Conservation (phyloP, 192 early-diverging fungal genomes). For the Coemansia sp. region DNA sequence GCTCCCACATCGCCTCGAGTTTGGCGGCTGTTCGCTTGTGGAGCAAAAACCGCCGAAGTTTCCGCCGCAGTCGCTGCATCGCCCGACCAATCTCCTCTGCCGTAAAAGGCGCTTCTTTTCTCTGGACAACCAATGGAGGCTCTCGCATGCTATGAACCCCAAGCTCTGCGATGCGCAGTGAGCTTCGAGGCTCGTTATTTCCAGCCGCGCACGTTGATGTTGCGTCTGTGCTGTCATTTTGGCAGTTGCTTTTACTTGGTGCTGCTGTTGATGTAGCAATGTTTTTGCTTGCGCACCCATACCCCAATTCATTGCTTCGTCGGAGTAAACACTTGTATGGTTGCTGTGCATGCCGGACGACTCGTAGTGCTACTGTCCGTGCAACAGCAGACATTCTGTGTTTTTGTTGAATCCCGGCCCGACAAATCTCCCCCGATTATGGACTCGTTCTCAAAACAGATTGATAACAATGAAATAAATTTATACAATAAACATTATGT, state of each 20-base stretch:
- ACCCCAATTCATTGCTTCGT: background rate
- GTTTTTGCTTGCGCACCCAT: background rate
- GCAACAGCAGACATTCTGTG: background rate
- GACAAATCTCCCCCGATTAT: too few species aligned
- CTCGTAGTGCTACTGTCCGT: background rate
- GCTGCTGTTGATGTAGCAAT: background rate
- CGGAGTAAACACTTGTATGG: background rate
- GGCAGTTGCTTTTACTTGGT: background rate
- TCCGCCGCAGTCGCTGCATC: conserved; percentile 20
- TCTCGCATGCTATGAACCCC: conserved; percentile 1
- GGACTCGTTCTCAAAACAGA: too few species aligned
- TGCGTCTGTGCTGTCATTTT: background rate
- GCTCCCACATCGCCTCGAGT: conserved; percentile 37
- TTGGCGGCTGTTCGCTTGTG: conserved; percentile 20
- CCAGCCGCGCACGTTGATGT: too few species aligned
- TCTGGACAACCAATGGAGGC: conserved; percentile 25
- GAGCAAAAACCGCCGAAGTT: conserved; percentile 26
- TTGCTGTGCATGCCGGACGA: conserved; percentile 1
- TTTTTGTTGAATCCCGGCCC: too few species aligned
- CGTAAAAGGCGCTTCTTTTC: conserved; percentile 4
- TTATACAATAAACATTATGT: too few species aligned
- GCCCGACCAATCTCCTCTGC: conserved; percentile 19
- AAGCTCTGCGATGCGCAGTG: conserved; percentile 11
- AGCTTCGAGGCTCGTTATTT: conserved; percentile 4
- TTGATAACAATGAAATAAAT: too few species aligned